A percentile compares a stretch with the other conserved stretches of the same genome.
Conservation (phyloP, 208 protist genomes). For the Wallacemonas collosoma region DNA sequence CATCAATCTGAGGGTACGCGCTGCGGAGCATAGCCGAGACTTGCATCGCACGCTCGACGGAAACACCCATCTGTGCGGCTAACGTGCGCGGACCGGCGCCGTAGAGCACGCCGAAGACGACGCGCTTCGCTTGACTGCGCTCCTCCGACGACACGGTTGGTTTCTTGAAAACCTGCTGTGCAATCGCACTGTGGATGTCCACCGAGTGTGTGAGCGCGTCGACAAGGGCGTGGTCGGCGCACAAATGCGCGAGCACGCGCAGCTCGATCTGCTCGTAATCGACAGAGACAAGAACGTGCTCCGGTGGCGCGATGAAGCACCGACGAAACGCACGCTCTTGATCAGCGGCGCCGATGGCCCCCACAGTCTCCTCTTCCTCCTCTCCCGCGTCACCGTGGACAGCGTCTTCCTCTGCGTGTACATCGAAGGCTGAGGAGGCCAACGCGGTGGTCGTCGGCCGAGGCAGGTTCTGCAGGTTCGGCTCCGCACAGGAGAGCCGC, state of each 20-base stretch:
- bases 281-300: slow-evolving; percentile 69
- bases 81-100: slow-evolving; percentile 75
- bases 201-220: slow-evolving; percentile 57
- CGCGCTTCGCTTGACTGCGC: slow-evolving; percentile 76
- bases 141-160: slow-evolving; percentile 64
- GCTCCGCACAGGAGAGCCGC: slow-evolving; percentile 85
- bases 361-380: slow-evolving; percentile 1
- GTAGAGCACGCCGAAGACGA: slow-evolving; percentile 90
- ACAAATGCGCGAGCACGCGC: slow-evolving; percentile 89
- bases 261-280: slow-evolving; percentile 93
- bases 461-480: slow-evolving; percentile 91
- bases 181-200: slow-evolving; percentile 85
- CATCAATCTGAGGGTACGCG: slow-evolving; percentile 68
- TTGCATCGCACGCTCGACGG: slow-evolving; percentile 59
- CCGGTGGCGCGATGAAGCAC: slow-evolving; percentile 72
- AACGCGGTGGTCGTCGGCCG: slow-evolving; percentile 26
- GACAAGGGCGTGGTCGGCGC: slow-evolving; percentile 61
- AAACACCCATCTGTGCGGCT: slow-evolving; percentile 67
- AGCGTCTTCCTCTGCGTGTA: neutral
- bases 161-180: slow-evolving; percentile 77
- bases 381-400: neutral
- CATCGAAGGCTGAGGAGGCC: neutral
- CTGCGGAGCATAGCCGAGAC: slow-evolving; percentile 54
- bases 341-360: neutral
- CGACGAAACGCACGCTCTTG: slow-evolving; percentile 65